Percentiles rank a stretch among this genome's conserved stretches.
Conservation (phyloP, 768 basidiomycete species). For the Phlebiopsis gigantea region DNA sequence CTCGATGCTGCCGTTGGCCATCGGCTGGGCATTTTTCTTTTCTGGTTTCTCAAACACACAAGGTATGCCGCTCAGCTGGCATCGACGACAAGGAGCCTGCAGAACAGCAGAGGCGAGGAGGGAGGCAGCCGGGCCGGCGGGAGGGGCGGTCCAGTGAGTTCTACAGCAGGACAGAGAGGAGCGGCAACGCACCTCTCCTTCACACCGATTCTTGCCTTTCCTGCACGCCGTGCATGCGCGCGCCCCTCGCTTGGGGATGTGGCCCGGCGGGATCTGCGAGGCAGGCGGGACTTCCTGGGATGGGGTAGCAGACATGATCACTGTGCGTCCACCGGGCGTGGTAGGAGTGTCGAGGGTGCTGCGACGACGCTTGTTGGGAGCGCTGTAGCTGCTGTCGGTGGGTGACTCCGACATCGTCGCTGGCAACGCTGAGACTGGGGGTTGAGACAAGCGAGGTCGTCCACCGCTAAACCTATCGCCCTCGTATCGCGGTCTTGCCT, state of each 20-base stretch:
- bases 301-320: not conserved
- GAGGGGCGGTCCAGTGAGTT: slow-evolving; percentile 51
- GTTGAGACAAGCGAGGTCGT: not conserved
- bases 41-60: slow-evolving; percentile 92
- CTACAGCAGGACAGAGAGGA: slow-evolving; percentile 28
- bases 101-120: slow-evolving; percentile 7
- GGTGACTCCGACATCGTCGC: slow-evolving; percentile 5
- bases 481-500: slow-evolving; percentile 1
- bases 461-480: not conserved
- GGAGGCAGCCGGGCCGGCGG: slow-evolving; percentile 65
- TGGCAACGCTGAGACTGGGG: not conserved
- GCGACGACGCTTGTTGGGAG: not conserved
- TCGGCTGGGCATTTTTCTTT: slow-evolving; percentile 64
- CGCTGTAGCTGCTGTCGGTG: slow-evolving; percentile 7
- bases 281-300: slow-evolving; percentile 3
- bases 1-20: slow-evolving; percentile 70
- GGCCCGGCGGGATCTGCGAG: slow-evolving; percentile 31
- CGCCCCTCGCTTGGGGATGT: slow-evolving; percentile 87
- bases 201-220: slow-evolving; percentile 90
- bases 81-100: slow-evolving; percentile 86
- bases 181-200: slow-evolving; percentile 76
- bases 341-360: not conserved
- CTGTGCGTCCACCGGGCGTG: not conserved
- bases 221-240: slow-evolving; percentile 85
- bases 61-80: slow-evolving; percentile 72